phyloP scores from a whole-genome alignment of 139 green algal genomes.

The Pleodorina starrii region DNA sequence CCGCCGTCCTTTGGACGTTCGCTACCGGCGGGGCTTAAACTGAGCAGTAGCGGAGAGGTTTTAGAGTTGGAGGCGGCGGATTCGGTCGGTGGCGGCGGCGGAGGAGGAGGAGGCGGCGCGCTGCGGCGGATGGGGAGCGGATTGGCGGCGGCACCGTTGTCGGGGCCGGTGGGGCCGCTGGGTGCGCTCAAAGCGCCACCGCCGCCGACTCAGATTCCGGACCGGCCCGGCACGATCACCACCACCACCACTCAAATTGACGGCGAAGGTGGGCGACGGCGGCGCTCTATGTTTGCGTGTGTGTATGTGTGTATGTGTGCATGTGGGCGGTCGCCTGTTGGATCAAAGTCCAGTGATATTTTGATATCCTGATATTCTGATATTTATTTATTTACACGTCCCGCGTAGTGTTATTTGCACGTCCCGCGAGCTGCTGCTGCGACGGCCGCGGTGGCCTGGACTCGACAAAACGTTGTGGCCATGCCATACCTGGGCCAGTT shows the following conservation, averaged over 20 bases:
- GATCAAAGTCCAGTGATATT: no score
- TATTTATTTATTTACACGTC: no score
- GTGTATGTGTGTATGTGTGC: no score
- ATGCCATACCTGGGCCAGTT: no score
- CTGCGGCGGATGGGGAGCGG: slow-evolving; percentile 14
- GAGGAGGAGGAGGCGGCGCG: background rate
- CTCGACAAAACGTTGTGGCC: no score
- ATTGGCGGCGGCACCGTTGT: background rate
- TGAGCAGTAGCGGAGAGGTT: slow-evolving; percentile 2
- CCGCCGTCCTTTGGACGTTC: background rate
- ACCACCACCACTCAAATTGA: slow-evolving; percentile 2
- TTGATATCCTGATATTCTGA: no score
- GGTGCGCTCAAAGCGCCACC: background rate
- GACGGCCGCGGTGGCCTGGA: no score
- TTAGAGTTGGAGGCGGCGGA: background rate
- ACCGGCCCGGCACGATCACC: slow-evolving; percentile 14
- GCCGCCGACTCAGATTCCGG: background rate
- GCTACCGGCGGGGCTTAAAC: background rate
- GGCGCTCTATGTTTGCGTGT: no score
- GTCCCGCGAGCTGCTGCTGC: no score
- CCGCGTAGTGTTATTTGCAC: no score
- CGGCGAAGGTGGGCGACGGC: background rate
- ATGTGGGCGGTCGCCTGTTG: no score
- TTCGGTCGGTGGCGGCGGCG: background rate
- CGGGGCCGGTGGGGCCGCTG: background rate